These are phyloP conservation scores for Bipolaris sorokiniana DNA, from an alignment of 2,329 filamentous ascomycete genomes.

Conservation along the genomic window DNA sequence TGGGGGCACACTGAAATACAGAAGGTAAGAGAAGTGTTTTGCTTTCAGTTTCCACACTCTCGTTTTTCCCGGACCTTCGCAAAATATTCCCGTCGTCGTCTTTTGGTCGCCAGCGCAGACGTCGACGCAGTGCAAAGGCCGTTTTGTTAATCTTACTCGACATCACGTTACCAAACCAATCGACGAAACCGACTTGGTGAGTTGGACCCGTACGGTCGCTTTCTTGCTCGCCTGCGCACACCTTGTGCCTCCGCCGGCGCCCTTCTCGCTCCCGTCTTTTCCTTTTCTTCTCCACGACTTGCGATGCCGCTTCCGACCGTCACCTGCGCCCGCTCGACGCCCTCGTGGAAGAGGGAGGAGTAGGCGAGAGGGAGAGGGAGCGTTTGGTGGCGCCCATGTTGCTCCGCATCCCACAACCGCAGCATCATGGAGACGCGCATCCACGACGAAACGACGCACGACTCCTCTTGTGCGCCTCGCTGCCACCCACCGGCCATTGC, in stretches of 20 bases:
- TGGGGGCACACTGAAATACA: not conserved
- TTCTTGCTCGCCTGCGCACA: not conserved
- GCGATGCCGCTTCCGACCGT: conserved; percentile 16
- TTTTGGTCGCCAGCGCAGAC: conserved; percentile 1
- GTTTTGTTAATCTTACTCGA: not conserved
- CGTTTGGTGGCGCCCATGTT: conserved; percentile 23
- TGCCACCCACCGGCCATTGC: conserved; percentile 26
- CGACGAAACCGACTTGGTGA: conserved; percentile 11
- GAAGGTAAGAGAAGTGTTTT: conserved; percentile 7
- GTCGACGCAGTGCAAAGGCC: conserved; percentile 3
- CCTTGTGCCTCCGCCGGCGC: not conserved
- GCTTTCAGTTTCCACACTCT: not conserved
- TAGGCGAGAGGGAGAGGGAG: not conserved
- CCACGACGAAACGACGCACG: conserved; percentile 39
- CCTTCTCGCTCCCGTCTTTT: not conserved
- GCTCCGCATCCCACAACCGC: conserved; percentile 29
- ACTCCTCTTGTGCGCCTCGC: conserved; percentile 38
- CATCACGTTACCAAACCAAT: conserved; percentile 9
- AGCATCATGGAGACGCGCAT: conserved; percentile 31
- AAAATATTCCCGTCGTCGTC: too few relatives aligned
- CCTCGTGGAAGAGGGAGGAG: not conserved
- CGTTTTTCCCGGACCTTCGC: too few relatives aligned
- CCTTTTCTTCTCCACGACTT: conserved; percentile 1
- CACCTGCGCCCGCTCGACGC: conserved; percentile 18
- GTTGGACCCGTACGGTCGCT: conserved; percentile 5